Evolutionary conservation across 805 yeast species (phyloP), one percentile per base, ranked within the genome.

Genomic region (Hanseniaspora clermontiae): DNA sequence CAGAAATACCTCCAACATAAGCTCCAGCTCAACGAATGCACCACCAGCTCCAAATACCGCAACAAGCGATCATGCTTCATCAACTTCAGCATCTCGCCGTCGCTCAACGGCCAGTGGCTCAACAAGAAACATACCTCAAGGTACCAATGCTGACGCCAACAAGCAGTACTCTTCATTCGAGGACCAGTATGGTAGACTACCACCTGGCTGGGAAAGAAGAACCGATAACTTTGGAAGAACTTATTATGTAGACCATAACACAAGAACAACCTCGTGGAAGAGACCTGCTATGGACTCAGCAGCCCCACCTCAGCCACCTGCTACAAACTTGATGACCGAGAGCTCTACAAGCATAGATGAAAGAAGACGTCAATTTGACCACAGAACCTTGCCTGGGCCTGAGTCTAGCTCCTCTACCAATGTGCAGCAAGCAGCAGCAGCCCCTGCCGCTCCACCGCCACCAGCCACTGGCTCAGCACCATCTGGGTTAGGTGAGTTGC

Each of bases 161-260:
- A 79, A 89, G 65, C 95, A 84, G 65, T 84, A 83, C 64, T 86
- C 95, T 5, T 87, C 97, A 1, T 93, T 93, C 68, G 98, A 93
- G 71, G 99, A 93, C 72, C 97, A 91, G 69, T 81, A 82, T 64
- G 99, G 99, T 45, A 78, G 96, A 66, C 76, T 93, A 62, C 99
- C 98, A 3, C 88, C 96, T 7, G 99, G 99, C 4, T 93, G 98
- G 97, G 99, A 93, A 71, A 82, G 98, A 64, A 80, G 98, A 72
- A 90, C 97, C 1, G 99, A 93, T 70, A 88, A 89, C 69, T 87
- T 89, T 65, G 98, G 98, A 32, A 81, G 99, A 66, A 91, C 97
- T 1, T 93, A 93, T 71, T 93, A 91, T 68, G 98, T 93, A 39
- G 99, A 93, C 72, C 99, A 93, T 72, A 89, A 91, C 70, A 87